Evolutionary conservation across 2,329 filamentous ascomycete species (phyloP).

Genomic region (Aspergillus transmontanensis): DNA sequence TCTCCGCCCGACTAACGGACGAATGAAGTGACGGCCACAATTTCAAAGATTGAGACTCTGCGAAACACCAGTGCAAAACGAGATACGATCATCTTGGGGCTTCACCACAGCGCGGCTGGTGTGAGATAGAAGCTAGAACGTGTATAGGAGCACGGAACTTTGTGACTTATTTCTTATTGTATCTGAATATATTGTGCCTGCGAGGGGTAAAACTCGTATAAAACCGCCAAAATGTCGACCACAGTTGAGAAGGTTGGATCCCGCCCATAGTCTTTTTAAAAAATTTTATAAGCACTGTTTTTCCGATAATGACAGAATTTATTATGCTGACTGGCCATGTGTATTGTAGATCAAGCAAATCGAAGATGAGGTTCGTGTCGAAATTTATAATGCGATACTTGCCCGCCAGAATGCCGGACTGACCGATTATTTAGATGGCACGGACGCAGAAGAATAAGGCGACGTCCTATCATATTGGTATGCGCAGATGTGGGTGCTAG

Average conservation of each 20-base stretch:
- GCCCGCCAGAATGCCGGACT: constrained; percentile 12
- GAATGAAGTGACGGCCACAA: constrained; percentile 38
- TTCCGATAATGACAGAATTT: background rate
- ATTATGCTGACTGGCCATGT: constrained; percentile 33
- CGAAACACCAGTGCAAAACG: constrained; percentile 6
- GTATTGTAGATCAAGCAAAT: constrained; percentile 83
- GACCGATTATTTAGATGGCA: constrained; percentile 69
- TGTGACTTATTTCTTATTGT: constrained; percentile 12
- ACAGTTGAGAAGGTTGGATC: constrained; percentile 87
- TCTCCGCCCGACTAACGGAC: constrained; percentile 23
- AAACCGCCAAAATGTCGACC: constrained; percentile 75
- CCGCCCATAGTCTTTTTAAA: constrained; percentile 11
- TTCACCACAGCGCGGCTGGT: constrained; percentile 16
- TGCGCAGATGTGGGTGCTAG: constrained; percentile 14
- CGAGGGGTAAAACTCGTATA: constrained; percentile 23
- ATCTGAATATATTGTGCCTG: constrained; percentile 15
- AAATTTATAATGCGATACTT: constrained; percentile 4
- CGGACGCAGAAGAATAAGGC: constrained; percentile 97
- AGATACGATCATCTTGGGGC: constrained; percentile 5
- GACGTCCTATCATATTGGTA: constrained; percentile 86
- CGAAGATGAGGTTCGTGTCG: constrained; percentile 78
- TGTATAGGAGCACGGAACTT: background rate
- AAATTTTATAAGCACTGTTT: background rate
- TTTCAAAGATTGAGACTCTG: constrained; percentile 25
- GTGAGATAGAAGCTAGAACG: constrained; percentile 4